Evolutionary conservation across 163 green algal species (phyloP), one percentile per base, ranked within the genome.

Genomic region (Scenedesmus sp.): DNA sequence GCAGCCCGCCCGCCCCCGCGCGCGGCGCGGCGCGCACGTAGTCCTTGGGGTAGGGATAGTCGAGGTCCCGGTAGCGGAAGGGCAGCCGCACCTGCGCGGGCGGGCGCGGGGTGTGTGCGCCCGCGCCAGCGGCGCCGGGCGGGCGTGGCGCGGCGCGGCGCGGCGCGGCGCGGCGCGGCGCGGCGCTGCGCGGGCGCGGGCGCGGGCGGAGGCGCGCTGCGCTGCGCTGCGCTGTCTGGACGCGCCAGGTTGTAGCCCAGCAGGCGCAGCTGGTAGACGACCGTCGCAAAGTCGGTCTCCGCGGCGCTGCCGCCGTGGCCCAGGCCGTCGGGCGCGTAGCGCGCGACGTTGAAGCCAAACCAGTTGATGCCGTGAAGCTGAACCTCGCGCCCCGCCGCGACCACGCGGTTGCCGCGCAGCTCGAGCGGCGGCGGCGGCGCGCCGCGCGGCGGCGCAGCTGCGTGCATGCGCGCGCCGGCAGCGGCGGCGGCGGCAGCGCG

Each of bases 221-320:
- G n/a, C n/a, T n/a, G n/a, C n/a, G n/a, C n/a, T n/a, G n/a, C n/a
- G n/a, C n/a, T n/a, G n/a, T n/a, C n/a, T n/a, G n/a, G n/a, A n/a
- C n/a, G n/a, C n/a, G n/a, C n/a, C 18, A 39, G 39, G 47, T 80
- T 80, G 72, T 73, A 80, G 45, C 72, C 72, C 22, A 80, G 72
- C 26, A 60, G 26, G 54, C 70, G 36, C 4, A 76, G 65, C 45
- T 83, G 57, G 47, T 73, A 76, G 2, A 34, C 51, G 29, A 83
- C 60, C 4, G 47, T 53, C 10, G 5, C 58, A 44, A 76, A 72
- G 31, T 78, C 76, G 31, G 57, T 69, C 22, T 47, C 31, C 31
- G 53, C 70, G 31, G 53, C 71, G 24, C 15, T 11, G 63, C 63
- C 57, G 26, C 70, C 31, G 14, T 64, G 10, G 22, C 63, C 53